Evolutionary conservation across 164 flowering plant genomes (phyloP), one percentile per base, ranked within the genome.

Genomic region (Tinospora cordifolia): DNA sequence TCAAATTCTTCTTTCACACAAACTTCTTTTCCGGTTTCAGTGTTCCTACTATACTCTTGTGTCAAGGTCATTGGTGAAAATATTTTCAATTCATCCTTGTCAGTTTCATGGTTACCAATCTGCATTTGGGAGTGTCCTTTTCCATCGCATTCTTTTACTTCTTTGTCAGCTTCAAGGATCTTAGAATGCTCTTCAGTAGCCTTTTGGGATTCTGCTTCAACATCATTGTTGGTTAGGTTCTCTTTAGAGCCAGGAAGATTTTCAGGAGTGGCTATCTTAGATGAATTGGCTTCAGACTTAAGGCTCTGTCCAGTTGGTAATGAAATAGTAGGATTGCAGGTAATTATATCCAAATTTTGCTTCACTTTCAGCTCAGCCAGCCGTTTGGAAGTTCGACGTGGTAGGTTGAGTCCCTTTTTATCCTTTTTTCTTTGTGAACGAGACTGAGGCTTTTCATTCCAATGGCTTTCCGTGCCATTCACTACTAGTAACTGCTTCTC

Each of bases 311-410:
- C 21, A 19, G n/a, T 22, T 22, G n/a, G 60, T 9, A 19, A 4
- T 54, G 60, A 19, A 22, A 54, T 17, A n/a, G 30, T 66, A 63
- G 70, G 74, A 6, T 65, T 63, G 11, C 38, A 72, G 40, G 74
- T 75, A 44, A 70, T 73, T 15, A 78, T 74, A 49, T 79, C 87
- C n/a, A 70, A 69, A 26, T 40, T n/a, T 14, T 78, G 77, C 15
- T 81, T 83, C 41, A 70, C 78, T 67, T 78, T 70, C 17, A 81
- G 25, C 8, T 80, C 84, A 74, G 90, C 86, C 66, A 85, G 81
- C 40, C 89, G 82, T 72, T 81, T 86, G 47, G 92, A 87, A 59
- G 87, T 67, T 22, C 86, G 78, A 12, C 80, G 83, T 60, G 87
- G 89, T 68, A 81, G 41, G 27, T 76, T 38, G 19, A 71, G 64